Evolutionary conservation across 2,329 filamentous ascomycete genomes (phyloP).

Genomic region (Fusarium secorum): DNA sequence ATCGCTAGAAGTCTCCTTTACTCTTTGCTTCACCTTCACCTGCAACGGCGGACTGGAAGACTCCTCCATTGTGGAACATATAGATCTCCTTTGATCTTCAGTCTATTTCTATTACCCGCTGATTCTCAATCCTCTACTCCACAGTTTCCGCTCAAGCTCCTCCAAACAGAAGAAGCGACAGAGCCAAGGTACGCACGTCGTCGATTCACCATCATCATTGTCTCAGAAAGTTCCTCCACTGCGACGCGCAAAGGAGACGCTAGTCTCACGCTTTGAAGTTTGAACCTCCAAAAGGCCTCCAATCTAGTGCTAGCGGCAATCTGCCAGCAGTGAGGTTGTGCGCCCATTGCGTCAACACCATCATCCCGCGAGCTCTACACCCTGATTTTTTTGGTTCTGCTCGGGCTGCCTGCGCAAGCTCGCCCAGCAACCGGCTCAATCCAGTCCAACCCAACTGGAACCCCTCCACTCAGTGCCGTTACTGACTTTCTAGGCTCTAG

Average conservation of each 20-base stretch:
- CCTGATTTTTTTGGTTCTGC: conserved; percentile 23
- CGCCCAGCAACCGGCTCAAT: conserved; percentile 21
- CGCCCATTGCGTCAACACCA: conserved; percentile 45
- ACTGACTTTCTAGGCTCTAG: conserved; percentile 26
- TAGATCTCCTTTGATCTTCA: conserved; percentile 14
- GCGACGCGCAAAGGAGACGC: conserved; percentile 10
- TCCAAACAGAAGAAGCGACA: conserved; percentile 1
- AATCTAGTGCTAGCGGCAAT: conserved; percentile 23
- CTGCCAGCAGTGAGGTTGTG: conserved; percentile 30
- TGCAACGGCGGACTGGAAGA: neutral
- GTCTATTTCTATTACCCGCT: conserved; percentile 28
- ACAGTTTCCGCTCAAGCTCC: conserved; percentile 9
- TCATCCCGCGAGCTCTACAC: conserved; percentile 31
- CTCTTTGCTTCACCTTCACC: neutral
- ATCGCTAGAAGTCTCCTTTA: neutral
- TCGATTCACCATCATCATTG: conserved; percentile 34
- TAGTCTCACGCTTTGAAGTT: conserved; percentile 28
- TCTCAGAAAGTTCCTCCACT: conserved; percentile 30
- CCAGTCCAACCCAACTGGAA: neutral
- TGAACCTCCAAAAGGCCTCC: conserved; percentile 22
- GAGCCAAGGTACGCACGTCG: conserved; percentile 14
- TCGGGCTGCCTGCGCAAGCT: conserved; percentile 14
- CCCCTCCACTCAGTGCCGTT: conserved; percentile 14
- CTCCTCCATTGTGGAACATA: conserved; percentile 2
- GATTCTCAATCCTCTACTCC: conserved; percentile 21